Evolutionary conservation across 2,329 filamentous ascomycete genomes (phyloP), one percentile per base, ranked within the genome.

Genomic region (Didymellaceae sp.): DNA sequence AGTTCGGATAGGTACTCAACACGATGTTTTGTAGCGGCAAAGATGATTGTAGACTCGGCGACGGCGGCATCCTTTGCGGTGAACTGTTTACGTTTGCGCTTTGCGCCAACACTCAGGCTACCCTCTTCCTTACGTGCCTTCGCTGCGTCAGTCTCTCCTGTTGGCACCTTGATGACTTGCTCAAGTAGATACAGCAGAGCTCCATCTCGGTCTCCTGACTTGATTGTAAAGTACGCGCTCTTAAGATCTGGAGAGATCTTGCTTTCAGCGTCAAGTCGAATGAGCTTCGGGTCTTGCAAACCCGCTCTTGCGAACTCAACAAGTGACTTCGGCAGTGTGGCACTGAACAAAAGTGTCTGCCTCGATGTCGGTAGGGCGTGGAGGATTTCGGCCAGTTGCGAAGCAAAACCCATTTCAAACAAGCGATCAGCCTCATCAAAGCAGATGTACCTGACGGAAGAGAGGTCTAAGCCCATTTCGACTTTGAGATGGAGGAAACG

Each of bases 361-460:
- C 95, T 83, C 18, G 87, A 89, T 0, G 84, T 78, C 1, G 95
- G 94, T 13, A 99, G 78, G 0, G 91, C 89, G 67, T 96, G 86
- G 42, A 99, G 78, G 78, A 97, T 97, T 71, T 99, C 94, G 1
- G 89, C 88, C 61, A 99, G 79, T 68, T 99, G 94, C 3, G 90
- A 86, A 4, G 92, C 91, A 70, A 99, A 99, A 63, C 94, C 95
- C 93, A 99, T 97, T 71, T 99, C 94, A 74, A 99, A 99, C 16
- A 99, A 80, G 45, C 94, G 85, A 80, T 99, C 94, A 1, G 94
- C 94, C 74, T 99, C 94, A 70, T 99, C 94, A 58, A 99, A 99
- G 7, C 99, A 94, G 18, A 96, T 90, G 67, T 99, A 99, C 62
- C 86, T 84, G 54, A 99, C 87, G 4, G 91, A 96, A 0, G 88